Base-by-base conservation (phyloP, 2,329 filamentous ascomycete genomes). In the Pseudomassariella vexata region DNA sequence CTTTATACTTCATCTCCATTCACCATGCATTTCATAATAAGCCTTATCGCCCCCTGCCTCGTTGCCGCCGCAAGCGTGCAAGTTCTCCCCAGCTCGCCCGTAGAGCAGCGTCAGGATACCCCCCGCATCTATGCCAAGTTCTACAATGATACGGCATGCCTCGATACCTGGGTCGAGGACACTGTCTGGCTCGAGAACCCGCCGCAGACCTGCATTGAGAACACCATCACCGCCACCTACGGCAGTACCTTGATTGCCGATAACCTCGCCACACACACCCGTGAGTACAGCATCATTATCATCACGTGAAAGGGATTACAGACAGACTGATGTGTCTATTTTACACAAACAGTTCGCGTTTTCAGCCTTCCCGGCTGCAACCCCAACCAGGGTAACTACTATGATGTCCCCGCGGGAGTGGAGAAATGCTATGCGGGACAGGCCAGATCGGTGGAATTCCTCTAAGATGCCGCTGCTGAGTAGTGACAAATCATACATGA, bases 71-170 rank as follows among this genome's bases (percentile, higher is more conserved):
- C 34, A 19, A 28, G 28, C 34, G 22, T 31, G 11, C 28, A 18
- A n/a, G 34, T 26, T 9, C 9, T 11, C 2, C 23, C 19, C 23
- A 26, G 19, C n/a, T 5, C 8, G 14, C 16, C 21, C 6, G 9
- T 26, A 9, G 30, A 27, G 15, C 19, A 20, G 17, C 34, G 34
- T 6, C 34, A 36, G 28, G 28, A 36, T 3, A 28, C 28, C 21
- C 23, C 34, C 7, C 34, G 34, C 19, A 36, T 36, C 24, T 36
- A 36, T 24, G 34, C 34, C 28, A 36, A 32, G 28, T 36, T 36
- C 28, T 36, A 16, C 19, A 17, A 16, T 19, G 34, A 23, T 29
- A 36, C 19, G 14, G 34, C 17, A 28, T 36, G 34, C 18, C 18
- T 17, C 9, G 34, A 29, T 9, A 36, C 34, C 23, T 36, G 34